These are phyloP conservation scores for Falciphora oryzae DNA, from an alignment of 2,329 filamentous ascomycete species.

Conservation along the genomic window DNA sequence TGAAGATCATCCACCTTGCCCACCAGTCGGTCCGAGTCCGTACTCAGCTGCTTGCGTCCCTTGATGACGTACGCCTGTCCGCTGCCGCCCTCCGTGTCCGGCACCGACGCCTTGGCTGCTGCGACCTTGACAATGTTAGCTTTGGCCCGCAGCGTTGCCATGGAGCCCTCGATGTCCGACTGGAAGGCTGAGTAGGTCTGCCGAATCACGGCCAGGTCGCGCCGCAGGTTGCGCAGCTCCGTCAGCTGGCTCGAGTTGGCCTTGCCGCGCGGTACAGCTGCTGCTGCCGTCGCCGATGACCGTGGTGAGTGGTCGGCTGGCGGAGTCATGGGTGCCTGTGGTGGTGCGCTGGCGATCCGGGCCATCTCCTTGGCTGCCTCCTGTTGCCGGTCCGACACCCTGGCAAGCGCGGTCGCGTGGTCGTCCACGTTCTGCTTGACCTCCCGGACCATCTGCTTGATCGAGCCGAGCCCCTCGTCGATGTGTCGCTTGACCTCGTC, in stretches of 20 bases:
- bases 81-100: conserved; percentile 67
- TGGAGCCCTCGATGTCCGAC: conserved; percentile 80
- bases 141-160: conserved; percentile 76
- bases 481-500: conserved; percentile 97
- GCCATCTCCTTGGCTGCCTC: conserved; percentile 86
- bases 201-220: conserved; percentile 83
- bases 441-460: conserved; percentile 79
- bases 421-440: conserved; percentile 79
- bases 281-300: conserved; percentile 11
- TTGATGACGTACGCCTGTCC: conserved; percentile 79
- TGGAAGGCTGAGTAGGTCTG: conserved; percentile 93
- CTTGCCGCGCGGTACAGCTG: conserved; percentile 13
- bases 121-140: conserved; percentile 73
- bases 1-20: conserved; percentile 94
- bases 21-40: conserved; percentile 86
- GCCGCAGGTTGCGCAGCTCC: conserved; percentile 76
- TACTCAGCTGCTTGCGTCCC: conserved; percentile 80
- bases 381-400: conserved; percentile 84
- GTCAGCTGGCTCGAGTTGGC: conserved; percentile 56
- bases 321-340: conserved; percentile 30
- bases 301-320: conserved; percentile 28
- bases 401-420: conserved; percentile 74
- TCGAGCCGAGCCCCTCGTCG: conserved; percentile 78
- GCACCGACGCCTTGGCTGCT: conserved; percentile 64
- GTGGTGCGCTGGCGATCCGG: conserved; percentile 42